Evolutionary conservation across 331 rosid genomes (phyloP).

Genomic region (Telfairia occidentalis): DNA sequence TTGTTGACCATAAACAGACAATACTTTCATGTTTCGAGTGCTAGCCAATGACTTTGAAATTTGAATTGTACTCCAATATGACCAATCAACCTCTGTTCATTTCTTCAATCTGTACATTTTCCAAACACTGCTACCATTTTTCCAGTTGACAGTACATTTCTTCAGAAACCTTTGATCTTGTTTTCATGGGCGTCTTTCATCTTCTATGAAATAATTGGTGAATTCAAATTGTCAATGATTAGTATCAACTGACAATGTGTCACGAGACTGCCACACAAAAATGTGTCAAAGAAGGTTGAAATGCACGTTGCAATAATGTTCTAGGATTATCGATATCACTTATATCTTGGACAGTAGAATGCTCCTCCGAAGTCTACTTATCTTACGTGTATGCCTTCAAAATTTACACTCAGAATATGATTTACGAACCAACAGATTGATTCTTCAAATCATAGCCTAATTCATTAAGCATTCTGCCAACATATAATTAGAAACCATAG

Average conservation of each 20-base stretch:
- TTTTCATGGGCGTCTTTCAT: background rate
- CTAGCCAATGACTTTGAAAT: background rate
- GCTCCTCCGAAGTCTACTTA: background rate
- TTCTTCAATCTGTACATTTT: background rate
- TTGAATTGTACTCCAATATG: background rate
- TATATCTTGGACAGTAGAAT: background rate
- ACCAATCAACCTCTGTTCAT: background rate
- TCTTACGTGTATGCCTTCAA: background rate
- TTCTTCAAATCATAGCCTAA: background rate
- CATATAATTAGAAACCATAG: background rate
- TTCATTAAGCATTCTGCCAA: background rate
- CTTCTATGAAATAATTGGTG: background rate
- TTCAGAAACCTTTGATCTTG: background rate
- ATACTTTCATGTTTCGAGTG: background rate
- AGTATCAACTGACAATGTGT: background rate
- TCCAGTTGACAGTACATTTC: background rate
- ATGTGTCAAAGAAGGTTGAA: background rate
- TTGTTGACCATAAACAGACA: conserved; percentile 7
- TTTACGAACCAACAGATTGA: background rate
- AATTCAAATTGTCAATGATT: background rate
- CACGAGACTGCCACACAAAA: background rate
- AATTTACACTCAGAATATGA: background rate
- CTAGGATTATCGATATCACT: no score
- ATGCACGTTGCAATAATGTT: background rate
- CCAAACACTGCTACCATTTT: background rate